These are phyloP conservation scores for Aspergillus calidoustus DNA, from an alignment of 2,329 filamentous ascomycete genomes.

Conservation along the genomic window DNA sequence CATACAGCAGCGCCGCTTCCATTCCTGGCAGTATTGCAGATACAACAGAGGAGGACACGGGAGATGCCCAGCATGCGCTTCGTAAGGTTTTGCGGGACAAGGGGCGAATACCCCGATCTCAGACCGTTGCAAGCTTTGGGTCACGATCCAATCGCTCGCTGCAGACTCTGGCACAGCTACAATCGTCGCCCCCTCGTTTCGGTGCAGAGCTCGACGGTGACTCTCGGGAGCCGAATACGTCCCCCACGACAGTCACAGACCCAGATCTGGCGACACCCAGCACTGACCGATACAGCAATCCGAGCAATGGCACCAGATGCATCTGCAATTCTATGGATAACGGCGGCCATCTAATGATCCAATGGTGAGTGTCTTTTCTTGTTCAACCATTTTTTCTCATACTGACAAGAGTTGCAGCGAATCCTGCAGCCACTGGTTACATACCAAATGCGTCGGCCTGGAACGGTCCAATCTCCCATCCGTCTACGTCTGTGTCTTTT, in stretches of 20 bases:
- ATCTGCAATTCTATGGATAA: constrained; percentile 60
- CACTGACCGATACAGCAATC: constrained; percentile 57
- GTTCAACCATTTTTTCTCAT: background rate
- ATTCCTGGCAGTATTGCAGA: constrained; percentile 33
- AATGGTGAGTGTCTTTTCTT: constrained; percentile 53
- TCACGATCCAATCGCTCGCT: constrained; percentile 35
- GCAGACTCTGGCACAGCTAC: constrained; percentile 42
- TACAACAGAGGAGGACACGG: constrained; percentile 36
- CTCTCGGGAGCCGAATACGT: constrained; percentile 46
- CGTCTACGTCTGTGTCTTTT: constrained; percentile 58
- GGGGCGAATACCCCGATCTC: constrained; percentile 32
- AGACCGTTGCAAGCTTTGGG: constrained; percentile 36
- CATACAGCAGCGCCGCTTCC: constrained; percentile 36
- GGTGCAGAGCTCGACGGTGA: constrained; percentile 42
- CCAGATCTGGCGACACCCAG: constrained; percentile 57
- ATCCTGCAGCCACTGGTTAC: constrained; percentile 66
- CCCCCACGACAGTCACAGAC: constrained; percentile 57
- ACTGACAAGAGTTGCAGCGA: constrained; percentile 47
- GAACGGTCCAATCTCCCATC: constrained; percentile 52
- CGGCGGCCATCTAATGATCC: constrained; percentile 61
- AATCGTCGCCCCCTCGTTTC: constrained; percentile 50
- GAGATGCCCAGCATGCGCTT: constrained; percentile 53
- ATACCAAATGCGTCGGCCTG: constrained; percentile 62
- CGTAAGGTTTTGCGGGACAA: constrained; percentile 49
- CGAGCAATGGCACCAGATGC: constrained; percentile 60